Conservation (phyloP, 2,329 filamentous ascomycete genomes). For the Aspergillus spinulosporus region DNA sequence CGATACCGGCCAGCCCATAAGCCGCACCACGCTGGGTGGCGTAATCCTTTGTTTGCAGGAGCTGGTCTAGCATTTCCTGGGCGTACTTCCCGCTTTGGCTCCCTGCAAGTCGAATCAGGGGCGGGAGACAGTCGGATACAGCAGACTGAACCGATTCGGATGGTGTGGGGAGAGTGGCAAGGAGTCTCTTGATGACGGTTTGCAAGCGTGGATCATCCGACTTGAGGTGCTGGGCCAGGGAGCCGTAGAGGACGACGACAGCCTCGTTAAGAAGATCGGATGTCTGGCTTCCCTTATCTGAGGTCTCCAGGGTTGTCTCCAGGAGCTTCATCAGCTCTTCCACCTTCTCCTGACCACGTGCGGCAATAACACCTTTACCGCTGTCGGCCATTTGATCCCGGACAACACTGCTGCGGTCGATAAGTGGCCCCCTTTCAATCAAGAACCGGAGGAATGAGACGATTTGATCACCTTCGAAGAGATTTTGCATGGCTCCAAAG, state of each 20-base stretch:
- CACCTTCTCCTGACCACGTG: slow-evolving; percentile 77
- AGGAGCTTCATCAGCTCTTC: slow-evolving; percentile 91
- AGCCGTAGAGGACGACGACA: slow-evolving; percentile 95
- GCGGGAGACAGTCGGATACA: slow-evolving; percentile 89
- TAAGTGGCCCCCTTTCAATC: slow-evolving; percentile 82
- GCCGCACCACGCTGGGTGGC: slow-evolving; percentile 90
- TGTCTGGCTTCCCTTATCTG: slow-evolving; percentile 76
- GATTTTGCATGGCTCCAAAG: slow-evolving; percentile 75
- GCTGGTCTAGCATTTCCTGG: slow-evolving; percentile 73
- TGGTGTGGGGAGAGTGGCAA: slow-evolving; percentile 86
- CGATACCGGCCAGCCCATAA: slow-evolving; percentile 88
- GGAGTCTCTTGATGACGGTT: slow-evolving; percentile 79
- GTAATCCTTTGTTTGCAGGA: slow-evolving; percentile 88
- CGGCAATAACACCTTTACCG: slow-evolving; percentile 75
- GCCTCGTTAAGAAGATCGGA: slow-evolving; percentile 94
- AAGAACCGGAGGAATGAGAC: slow-evolving; percentile 81
- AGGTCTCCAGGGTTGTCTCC: slow-evolving; percentile 80
- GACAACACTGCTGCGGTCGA: slow-evolving; percentile 75
- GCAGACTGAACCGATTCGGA: slow-evolving; percentile 97
- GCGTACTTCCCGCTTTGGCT: slow-evolving; percentile 79
- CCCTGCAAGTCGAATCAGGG: slow-evolving; percentile 77
- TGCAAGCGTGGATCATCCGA: slow-evolving; percentile 84
- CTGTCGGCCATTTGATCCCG: slow-evolving; percentile 90
- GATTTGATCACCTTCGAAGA: slow-evolving; percentile 68
- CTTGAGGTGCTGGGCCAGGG: slow-evolving; percentile 82